Evolutionary conservation across 1,139 yeast species (phyloP), one percentile per base, ranked within the genome.

Genomic region (Yamadazyma dushanensis): DNA sequence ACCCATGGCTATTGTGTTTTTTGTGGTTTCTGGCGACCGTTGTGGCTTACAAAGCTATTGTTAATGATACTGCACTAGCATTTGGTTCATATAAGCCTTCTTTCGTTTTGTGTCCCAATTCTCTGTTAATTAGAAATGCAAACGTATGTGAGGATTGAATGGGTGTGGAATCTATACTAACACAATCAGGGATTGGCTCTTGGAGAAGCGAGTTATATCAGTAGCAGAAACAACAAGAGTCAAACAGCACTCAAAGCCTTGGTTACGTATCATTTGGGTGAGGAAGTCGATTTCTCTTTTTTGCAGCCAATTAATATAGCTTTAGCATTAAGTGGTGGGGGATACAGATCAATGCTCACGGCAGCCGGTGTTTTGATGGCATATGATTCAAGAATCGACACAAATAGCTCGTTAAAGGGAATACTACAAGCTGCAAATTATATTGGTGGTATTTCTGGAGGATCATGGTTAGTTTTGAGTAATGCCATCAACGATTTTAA

Each of bases 261-360:
- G 23, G 52, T 80, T n/a, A 43, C 49, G 17, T 47, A 66, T 22
- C 57, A 65, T 15, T 44, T 9, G 63, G 57, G 2, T 59, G 73
- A 35, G 60, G 10, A 13, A 8, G 6, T 25, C 18, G 18, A 25
- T 15, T 3, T 15, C 11, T 25, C 27, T 15, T 7, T 15, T 25
- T 70, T 40, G 46, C 56, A 14, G 49, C 29, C 20, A 17, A 17
- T 26, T 10, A 26, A 26, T 22, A 26, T 26, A 18, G 83, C 80
- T 0, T 43, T 81, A 8, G 80, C 85, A 0, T 54, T 83, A 19
- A 81, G 89, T 4, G 92, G 92, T 3, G 92, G 92, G 8, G 88
- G 89, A 0, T 81, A 78, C 47, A 60, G 90, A 40, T 75, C 90
- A 1, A 75, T 83, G 78, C 53, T 83, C 9, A 70, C 74, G 3